Base-by-base conservation (phyloP, 2,329 filamentous ascomycete genomes). In the Pseudogymnoascus sp. region DNA sequence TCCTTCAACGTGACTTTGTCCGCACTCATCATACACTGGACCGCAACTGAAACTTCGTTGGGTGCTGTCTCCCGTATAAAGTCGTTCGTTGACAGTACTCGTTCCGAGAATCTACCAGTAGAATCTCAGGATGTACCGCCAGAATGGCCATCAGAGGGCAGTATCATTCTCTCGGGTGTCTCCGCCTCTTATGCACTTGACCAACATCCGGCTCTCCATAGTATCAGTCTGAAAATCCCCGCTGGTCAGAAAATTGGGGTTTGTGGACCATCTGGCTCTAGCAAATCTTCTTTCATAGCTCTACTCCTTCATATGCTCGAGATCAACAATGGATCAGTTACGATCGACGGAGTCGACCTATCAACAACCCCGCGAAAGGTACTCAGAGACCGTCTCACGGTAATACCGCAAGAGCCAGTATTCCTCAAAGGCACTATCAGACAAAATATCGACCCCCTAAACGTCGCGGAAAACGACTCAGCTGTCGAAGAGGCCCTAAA, bases 221-320 rank as follows among this genome's bases (percentile, higher is more conserved):
- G 85, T 50, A 79, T 93, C 37, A 84, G 82, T 0, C 85, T 96
- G 64, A 82, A 80, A 1, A 90, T 95, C 61, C 87, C 87, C 1
- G 69, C 76, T 0, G 79, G 80, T 0, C 74, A 79, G 64, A 81
- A 79, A 42, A 72, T 84, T 3, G 80, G 76, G 5, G 73, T 83
- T 5, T 80, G 79, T 61, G 82, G 82, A 2, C 78, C 80, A 0
- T 82, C 78, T 5, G 81, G 81, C 65, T 82, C 79, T 63, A 81
- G 81, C 1, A 83, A 83, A 69, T 79, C 77, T 0, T 80, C 79
- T 0, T 72, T 83, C 1, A 69, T 82, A 0, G 72, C 79, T 1
- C 73, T 77, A 0, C 72, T 84, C 1, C 75, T 83, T 16, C 76
- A 79, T 4, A 75, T 84, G 50, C 67, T 83, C 2, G 79, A 82